Evolutionary conservation across 2,329 filamentous ascomycete genomes (phyloP).

Genomic region (Colletotrichum karsti): DNA sequence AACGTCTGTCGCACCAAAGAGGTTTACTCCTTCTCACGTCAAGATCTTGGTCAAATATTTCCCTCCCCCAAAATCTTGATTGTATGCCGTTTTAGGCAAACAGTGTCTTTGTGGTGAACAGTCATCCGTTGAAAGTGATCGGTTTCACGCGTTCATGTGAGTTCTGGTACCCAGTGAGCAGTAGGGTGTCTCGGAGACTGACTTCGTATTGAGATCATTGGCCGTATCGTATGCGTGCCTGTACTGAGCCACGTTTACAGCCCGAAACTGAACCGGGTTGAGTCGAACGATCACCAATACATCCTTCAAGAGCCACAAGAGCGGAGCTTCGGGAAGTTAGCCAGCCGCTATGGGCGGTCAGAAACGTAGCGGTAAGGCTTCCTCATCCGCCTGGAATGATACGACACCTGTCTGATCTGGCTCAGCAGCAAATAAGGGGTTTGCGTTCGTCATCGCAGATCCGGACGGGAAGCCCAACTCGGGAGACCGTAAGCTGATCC

Average conservation of each 20-base stretch:
- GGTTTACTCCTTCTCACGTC: too few species aligned
- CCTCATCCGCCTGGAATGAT: background rate
- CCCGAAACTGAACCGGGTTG: background rate
- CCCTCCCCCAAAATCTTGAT: background rate
- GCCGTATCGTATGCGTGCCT: background rate
- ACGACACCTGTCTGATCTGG: background rate
- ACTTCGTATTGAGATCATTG: background rate
- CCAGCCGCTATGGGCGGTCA: background rate
- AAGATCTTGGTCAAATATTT: background rate
- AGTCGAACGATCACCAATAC: background rate
- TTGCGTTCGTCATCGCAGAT: slow-evolving; percentile 38
- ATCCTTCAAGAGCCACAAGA: background rate
- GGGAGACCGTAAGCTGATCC: slow-evolving; percentile 34
- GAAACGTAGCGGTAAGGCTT: slow-evolving; percentile 4
- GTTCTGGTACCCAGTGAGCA: too few species aligned
- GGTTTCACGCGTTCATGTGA: background rate
- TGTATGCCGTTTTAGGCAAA: slow-evolving; percentile 10
- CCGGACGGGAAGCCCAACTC: slow-evolving; percentile 33
- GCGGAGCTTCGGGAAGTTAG: too few species aligned
- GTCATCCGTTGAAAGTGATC: too few species aligned
- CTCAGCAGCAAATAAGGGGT: slow-evolving; percentile 27
- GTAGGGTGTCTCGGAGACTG: too few species aligned
- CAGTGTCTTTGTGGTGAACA: background rate
- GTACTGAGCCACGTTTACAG: background rate
- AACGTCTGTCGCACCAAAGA: background rate